These are phyloP conservation scores for Globisporangium recalcitrans DNA, from an alignment of 352 stramenopile species.

Conservation along the genomic window DNA sequence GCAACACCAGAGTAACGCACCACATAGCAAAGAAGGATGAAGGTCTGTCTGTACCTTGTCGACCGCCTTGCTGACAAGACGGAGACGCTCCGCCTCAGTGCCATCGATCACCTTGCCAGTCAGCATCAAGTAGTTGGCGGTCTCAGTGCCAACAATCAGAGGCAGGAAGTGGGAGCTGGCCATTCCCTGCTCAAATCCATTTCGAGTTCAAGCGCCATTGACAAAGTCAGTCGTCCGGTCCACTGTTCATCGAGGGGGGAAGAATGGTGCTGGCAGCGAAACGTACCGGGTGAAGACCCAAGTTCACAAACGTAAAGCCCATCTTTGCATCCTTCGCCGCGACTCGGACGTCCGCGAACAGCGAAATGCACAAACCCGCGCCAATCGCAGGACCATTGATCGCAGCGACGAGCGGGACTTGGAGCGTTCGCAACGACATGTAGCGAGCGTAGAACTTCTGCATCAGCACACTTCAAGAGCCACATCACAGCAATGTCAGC, in stretches of 20 bases:
- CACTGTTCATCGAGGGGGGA: too few species aligned
- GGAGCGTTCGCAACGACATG: constrained; percentile 67
- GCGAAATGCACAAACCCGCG: constrained; percentile 72
- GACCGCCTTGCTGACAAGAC: constrained; percentile 49
- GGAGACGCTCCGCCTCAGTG: constrained; percentile 40
- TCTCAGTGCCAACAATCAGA: constrained; percentile 48
- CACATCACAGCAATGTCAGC: not conserved
- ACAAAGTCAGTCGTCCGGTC: not conserved
- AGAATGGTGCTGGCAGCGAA: too few species aligned
- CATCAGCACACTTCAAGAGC: constrained; percentile 56
- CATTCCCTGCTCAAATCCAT: constrained; percentile 50
- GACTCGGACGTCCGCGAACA: constrained; percentile 81
- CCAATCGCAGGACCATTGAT: constrained; percentile 84
- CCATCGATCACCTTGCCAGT: constrained; percentile 72
- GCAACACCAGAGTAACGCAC: not conserved
- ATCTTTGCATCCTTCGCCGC: constrained; percentile 63
- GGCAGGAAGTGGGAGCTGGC: constrained; percentile 78
- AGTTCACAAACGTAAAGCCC: constrained; percentile 84
- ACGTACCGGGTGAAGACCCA: constrained; percentile 71
- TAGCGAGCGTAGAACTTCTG: constrained; percentile 81
- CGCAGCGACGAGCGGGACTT: constrained; percentile 78
- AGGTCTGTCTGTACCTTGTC: constrained; percentile 17
- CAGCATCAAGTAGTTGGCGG: constrained; percentile 69
- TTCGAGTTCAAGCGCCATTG: not conserved
- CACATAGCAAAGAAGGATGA: not conserved